Evolutionary conservation across 2,329 filamentous ascomycete species (phyloP).

Genomic region (Gaeumannomyces tritici): DNA sequence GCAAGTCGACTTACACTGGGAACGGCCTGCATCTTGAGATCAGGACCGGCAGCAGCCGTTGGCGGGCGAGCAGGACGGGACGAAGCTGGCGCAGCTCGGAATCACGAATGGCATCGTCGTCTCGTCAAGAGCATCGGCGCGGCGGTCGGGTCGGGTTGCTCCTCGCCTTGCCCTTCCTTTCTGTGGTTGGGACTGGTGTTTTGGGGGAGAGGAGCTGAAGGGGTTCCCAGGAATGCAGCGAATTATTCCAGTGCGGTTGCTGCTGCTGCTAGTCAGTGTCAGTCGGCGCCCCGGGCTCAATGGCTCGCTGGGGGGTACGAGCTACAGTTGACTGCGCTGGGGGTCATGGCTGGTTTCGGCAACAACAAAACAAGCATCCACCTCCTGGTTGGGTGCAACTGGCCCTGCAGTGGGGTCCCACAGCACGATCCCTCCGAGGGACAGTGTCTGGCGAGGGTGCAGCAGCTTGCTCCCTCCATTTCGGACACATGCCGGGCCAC

Average conservation of each 20-base stretch:
- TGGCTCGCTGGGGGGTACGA: neutral
- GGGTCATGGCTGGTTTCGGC: neutral
- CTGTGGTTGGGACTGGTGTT: neutral
- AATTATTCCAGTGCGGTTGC: neutral
- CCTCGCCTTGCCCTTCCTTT: neutral
- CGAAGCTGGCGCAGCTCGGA: constrained; percentile 19
- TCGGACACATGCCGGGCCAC: neutral
- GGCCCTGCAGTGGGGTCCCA: neutral
- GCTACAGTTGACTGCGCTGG: too few relatives aligned
- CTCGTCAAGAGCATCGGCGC: neutral
- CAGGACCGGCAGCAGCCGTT: constrained; percentile 16
- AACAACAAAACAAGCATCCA: neutral
- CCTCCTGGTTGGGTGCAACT: neutral
- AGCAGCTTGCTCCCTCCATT: neutral
- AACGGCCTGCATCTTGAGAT: constrained; percentile 26
- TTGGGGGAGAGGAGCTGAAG: neutral
- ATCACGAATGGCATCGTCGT: constrained; percentile 27
- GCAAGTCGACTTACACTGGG: constrained; percentile 35
- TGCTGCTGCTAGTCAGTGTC: neutral
- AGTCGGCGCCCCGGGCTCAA: neutral
- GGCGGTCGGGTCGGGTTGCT: neutral
- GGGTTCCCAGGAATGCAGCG: neutral
- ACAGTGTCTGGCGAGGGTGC: neutral
- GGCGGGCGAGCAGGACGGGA: constrained; percentile 18
- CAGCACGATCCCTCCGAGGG: neutral